A percentile compares a stretch with the other conserved stretches of the same genome.
Conservation (phyloP, 1,284 basidiomycete species). For the Mycosarcoma mackinlayi region DNA sequence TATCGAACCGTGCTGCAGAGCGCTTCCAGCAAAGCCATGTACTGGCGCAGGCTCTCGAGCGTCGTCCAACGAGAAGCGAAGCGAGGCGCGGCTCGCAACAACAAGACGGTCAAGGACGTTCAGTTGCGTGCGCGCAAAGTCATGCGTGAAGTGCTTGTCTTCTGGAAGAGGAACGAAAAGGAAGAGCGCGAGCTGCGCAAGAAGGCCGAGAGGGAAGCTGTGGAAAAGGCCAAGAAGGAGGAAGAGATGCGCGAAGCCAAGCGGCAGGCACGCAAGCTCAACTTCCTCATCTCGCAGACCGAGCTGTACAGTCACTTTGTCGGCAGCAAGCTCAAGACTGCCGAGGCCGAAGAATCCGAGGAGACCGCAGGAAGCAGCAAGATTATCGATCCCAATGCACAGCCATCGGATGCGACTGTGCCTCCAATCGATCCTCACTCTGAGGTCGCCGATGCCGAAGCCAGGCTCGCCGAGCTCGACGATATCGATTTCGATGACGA, state of each 20-base stretch:
- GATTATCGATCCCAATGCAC: constrained; percentile 45
- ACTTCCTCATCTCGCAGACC: constrained; percentile 98
- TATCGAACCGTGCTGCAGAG: constrained; percentile 65
- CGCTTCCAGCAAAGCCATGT: constrained; percentile 70
- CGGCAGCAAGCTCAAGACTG: constrained; percentile 96
- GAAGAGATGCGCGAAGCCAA: constrained; percentile 97
- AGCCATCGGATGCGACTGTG: constrained; percentile 55
- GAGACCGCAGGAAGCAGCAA: constrained; percentile 70
- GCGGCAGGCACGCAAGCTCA: constrained; percentile 93
- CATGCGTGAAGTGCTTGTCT: constrained; percentile 86
- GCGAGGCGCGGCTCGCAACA: constrained; percentile 80
- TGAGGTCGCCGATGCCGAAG: constrained; percentile 65
- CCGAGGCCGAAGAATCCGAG: constrained; percentile 85
- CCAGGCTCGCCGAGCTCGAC: constrained; percentile 71
- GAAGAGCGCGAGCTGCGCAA: constrained; percentile 87
- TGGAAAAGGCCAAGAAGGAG: constrained; percentile 78
- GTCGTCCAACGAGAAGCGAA: constrained; percentile 83
- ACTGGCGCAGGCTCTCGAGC: constrained; percentile 81
- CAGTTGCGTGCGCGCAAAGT: constrained; percentile 87
- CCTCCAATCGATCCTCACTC: constrained; percentile 76
- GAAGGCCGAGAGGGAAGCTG: constrained; percentile 82
- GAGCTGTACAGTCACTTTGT: constrained; percentile 99
- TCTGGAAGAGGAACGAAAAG: constrained; percentile 98
- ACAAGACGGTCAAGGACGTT: constrained; percentile 86
- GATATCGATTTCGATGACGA: constrained; percentile 97